Evolutionary conservation across 352 stramenopile genomes (phyloP).

Genomic region (Globisporangium spinosum): DNA sequence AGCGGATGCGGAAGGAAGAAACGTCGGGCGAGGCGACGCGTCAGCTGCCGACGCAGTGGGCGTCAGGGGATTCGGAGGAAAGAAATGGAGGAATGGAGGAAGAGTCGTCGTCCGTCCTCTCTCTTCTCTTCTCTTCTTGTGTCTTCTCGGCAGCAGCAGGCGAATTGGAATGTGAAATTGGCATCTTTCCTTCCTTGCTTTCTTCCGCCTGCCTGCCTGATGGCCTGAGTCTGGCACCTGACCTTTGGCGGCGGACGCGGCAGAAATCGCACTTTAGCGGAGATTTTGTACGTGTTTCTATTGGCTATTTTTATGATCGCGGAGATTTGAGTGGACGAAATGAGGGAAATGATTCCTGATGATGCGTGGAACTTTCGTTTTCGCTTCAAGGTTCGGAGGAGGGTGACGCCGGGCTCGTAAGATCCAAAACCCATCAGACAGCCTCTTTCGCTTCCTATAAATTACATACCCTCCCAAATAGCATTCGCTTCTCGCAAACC

Average conservation of each 20-base stretch:
- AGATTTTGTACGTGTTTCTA: not conserved
- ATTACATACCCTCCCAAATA: slow-evolving; percentile 1
- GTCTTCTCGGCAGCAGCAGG: not conserved
- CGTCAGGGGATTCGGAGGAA: slow-evolving; percentile 12
- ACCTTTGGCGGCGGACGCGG: slow-evolving; percentile 1
- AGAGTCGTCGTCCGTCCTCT: not conserved
- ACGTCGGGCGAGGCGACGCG: not conserved
- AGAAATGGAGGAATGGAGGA: not conserved
- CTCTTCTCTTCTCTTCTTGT: not conserved
- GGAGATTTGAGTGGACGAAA: slow-evolving; percentile 1
- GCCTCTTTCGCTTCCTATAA: not conserved
- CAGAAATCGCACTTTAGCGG: slow-evolving; percentile 1
- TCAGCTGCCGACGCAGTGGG: slow-evolving; percentile 14
- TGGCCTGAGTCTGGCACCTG: not conserved
- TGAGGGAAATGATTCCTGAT: slow-evolving; percentile 2
- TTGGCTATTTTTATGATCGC: slow-evolving; percentile 1
- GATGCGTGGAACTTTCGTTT: slow-evolving; percentile 5
- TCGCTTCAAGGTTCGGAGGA: not conserved
- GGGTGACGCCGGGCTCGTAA: slow-evolving; percentile 9
- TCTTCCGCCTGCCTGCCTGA: not conserved
- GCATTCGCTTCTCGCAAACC: not conserved
- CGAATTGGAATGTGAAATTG: slow-evolving; percentile 8
- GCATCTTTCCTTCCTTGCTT: not conserved
- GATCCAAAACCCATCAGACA: slow-evolving; percentile 11
- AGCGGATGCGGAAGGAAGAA: not conserved